phyloP scores from a whole-genome alignment of 208 protist genomes.

The Leishmania tropica region DNA sequence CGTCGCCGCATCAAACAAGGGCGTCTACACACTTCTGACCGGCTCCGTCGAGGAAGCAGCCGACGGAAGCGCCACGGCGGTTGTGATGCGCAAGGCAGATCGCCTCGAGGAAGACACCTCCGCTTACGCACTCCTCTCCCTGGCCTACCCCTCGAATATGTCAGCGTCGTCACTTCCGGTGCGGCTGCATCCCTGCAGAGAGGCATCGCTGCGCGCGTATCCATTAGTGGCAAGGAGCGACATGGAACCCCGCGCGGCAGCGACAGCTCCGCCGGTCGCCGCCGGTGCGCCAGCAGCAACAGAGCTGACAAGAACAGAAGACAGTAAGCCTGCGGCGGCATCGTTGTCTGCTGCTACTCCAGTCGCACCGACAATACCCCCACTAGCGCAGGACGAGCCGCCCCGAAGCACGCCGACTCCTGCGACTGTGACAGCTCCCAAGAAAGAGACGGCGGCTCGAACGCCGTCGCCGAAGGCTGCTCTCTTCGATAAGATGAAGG shows the following conservation, averaged over 20 bases:
- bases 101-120: background rate
- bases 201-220: conserved; percentile 11
- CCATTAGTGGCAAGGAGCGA: conserved; percentile 20
- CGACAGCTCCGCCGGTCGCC: background rate
- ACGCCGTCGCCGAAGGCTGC: conserved; percentile 18
- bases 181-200: conserved; percentile 1
- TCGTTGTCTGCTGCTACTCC: background rate
- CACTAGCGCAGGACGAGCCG: background rate
- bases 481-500: conserved; percentile 45
- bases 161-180: conserved; percentile 7
- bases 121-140: conserved; percentile 14
- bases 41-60: conserved; percentile 23
- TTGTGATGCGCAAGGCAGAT: conserved; percentile 13
- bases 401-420: background rate
- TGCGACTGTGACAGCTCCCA: background rate
- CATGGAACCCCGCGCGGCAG: conserved; percentile 16
- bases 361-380: background rate
- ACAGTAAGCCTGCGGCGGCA: background rate
- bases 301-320: background rate
- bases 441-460: background rate
- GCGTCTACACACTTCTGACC: conserved; percentile 4
- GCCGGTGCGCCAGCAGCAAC: background rate
- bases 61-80: background rate
- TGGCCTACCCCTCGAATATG: conserved; percentile 12
- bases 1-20: conserved; percentile 10